Base-by-base conservation (phyloP, 1,139 yeast species). In the Hyphopichia burtonii region DNA sequence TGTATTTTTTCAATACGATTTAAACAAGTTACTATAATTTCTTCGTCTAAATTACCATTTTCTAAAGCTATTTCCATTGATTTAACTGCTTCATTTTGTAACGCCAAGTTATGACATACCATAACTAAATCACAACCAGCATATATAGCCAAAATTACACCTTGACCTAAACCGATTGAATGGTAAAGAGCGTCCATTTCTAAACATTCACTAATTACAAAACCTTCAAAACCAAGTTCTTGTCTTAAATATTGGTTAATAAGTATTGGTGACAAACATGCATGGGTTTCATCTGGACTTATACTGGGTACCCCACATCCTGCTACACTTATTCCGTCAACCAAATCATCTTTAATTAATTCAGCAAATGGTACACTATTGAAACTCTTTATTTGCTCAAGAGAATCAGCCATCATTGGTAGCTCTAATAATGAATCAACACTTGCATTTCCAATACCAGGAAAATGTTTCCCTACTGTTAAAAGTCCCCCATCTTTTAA, bases 241-340 rank as follows among this genome's bases (percentile, higher is more conserved):
- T 69, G 65, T 28, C 88, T 60, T 31, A 82, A 61, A 31, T 82
- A 58, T 41, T 74, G 80, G 37, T 72, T 71, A n/a, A 82, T 65
- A 3, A 82, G 65, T n/a, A 74, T 61, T 4, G 85, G 85, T 18
- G 81, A 74, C 42, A 82, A 62, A 50, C 86, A 82, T 1, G 86
- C 86, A 54, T 80, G 85, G 37, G 78, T 71, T 50, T 81, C 87
- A 48, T 78, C 80, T 15, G 81, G 80, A 23, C 81, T 70, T 15
- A 82, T 73, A 39, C 79, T 76, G 1, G 87, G 87, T n/a, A 81
- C 76, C 3, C 84, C 85, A 48, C 85, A 81, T 4, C 86, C 86
- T n/a, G 86, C 83, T 3, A 79, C 84, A 61, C 76, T 69, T 22
- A 80, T 62, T 0, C 86, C 81, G 55, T 82, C 86, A 34, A 82